Conservation (phyloP, 441 rosid species). For the Gossypium schwendimanii region DNA sequence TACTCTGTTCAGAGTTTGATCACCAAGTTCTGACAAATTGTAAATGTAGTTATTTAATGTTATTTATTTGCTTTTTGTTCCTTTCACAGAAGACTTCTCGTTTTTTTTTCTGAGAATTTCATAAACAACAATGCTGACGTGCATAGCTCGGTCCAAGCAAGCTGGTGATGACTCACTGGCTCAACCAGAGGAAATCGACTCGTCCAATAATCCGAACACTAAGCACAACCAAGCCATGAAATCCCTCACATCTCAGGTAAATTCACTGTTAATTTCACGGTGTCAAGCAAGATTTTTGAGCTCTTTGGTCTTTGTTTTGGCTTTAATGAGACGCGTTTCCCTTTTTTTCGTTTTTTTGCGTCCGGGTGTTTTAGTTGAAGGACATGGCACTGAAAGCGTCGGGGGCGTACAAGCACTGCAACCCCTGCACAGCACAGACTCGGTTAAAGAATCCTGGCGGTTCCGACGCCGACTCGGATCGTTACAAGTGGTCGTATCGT, state of each 20-base stretch:
- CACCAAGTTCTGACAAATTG: slow-evolving; percentile 8
- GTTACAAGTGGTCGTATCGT: slow-evolving; percentile 57
- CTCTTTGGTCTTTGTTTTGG: not conserved
- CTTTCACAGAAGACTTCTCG: not conserved
- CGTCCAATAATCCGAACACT: slow-evolving; percentile 14
- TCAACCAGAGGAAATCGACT: slow-evolving; percentile 50
- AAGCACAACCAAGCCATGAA: slow-evolving; percentile 44
- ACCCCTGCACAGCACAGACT: slow-evolving; percentile 59
- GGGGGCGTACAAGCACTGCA: slow-evolving; percentile 87
- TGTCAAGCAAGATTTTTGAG: not conserved
- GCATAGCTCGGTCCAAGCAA: slow-evolving; percentile 87
- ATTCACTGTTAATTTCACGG: not conserved
- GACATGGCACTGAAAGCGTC: slow-evolving; percentile 95
- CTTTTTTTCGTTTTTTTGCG: not conserved
- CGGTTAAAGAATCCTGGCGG: slow-evolving; percentile 32
- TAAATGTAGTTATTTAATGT: not conserved
- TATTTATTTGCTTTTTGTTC: not conserved
- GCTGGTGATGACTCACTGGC: slow-evolving; percentile 57
- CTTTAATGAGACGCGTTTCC: not conserved
- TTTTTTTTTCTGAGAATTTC: slow-evolving; percentile 10
- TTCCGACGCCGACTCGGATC: slow-evolving; percentile 56
- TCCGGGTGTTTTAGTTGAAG: slow-evolving; percentile 37
- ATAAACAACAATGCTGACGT: slow-evolving; percentile 64
- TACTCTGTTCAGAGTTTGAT: not conserved
- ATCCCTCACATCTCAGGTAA: slow-evolving; percentile 67